Evolutionary conservation across 441 rosid genomes (phyloP).

Genomic region (Populus tomentosa): DNA sequence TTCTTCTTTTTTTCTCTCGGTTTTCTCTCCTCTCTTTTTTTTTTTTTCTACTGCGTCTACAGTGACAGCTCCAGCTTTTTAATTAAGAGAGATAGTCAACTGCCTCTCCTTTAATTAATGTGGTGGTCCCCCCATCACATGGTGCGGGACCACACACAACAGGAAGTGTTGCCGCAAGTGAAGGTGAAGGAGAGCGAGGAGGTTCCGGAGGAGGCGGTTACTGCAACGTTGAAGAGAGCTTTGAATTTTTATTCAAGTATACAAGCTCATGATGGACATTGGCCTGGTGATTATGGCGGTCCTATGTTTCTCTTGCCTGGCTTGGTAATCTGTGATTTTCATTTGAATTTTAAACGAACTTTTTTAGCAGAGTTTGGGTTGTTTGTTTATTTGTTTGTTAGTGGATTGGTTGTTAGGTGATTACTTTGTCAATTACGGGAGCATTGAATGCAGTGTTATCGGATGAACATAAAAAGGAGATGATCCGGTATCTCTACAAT

Average conservation of each 20-base stretch:
- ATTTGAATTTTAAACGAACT: neutral
- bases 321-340: constrained; percentile 37
- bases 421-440: constrained; percentile 73
- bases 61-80: too few relatives aligned
- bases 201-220: constrained; percentile 42
- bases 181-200: constrained; percentile 34
- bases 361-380: neutral
- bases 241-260: constrained; percentile 60
- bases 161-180: constrained; percentile 44
- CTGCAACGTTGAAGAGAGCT: constrained; percentile 52
- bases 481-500: constrained; percentile 79
- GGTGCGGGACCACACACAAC: too few relatives aligned
- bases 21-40: too few relatives aligned
- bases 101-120: too few relatives aligned
- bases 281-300: constrained; percentile 99
- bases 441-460: constrained; percentile 77
- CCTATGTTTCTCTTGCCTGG: constrained; percentile 97
- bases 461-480: constrained; percentile 70
- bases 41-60: too few relatives aligned
- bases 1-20: too few relatives aligned
- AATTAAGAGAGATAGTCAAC: too few relatives aligned
- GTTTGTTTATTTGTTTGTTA: neutral
- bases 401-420: constrained; percentile 40
- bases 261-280: constrained; percentile 87
- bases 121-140: too few relatives aligned